Percentiles rank a stretch among this genome's conserved stretches.
These are phyloP conservation scores for Pythium apleroticum DNA, from an alignment of 352 stramenopile genomes.

Conservation along the genomic window DNA sequence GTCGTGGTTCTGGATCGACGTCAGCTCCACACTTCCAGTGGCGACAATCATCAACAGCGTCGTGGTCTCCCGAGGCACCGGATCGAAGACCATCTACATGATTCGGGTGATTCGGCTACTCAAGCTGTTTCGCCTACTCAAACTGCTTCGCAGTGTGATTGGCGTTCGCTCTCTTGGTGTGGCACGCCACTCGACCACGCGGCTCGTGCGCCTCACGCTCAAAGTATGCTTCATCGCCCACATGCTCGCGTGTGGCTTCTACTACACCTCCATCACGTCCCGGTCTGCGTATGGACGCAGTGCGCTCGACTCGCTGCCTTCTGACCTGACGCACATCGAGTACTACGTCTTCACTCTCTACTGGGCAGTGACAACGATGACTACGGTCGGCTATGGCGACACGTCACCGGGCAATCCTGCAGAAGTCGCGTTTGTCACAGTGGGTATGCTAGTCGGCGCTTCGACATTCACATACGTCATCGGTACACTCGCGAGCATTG, in stretches of 20 bases:
- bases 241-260: constrained; percentile 59
- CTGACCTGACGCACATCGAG: constrained; percentile 35
- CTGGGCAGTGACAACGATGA: constrained; percentile 81
- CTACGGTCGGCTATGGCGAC: constrained; percentile 78
- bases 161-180: constrained; percentile 50
- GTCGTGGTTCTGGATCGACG: constrained; percentile 73
- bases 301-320: constrained; percentile 31
- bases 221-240: constrained; percentile 71
- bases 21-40: constrained; percentile 63
- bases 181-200: constrained; percentile 49
- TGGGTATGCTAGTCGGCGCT: constrained; percentile 56
- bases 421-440: constrained; percentile 55
- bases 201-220: constrained; percentile 54
- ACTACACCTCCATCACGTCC: constrained; percentile 48
- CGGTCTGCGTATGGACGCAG: constrained; percentile 32
- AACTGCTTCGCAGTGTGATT: constrained; percentile 72
- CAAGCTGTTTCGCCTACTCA: constrained; percentile 86
- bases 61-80: constrained; percentile 11
- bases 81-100: constrained; percentile 43
- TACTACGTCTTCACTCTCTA: constrained; percentile 77
- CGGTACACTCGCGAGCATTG: constrained; percentile 70
- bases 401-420: constrained; percentile 49
- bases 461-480: constrained; percentile 82
- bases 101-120: constrained; percentile 73
- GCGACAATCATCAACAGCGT: constrained; percentile 33